Percentiles rank a stretch among this genome's conserved stretches.
Evolutionary conservation across 2,329 filamentous ascomycete genomes (phyloP).

Genomic region (Trichoderma pleuroti): DNA sequence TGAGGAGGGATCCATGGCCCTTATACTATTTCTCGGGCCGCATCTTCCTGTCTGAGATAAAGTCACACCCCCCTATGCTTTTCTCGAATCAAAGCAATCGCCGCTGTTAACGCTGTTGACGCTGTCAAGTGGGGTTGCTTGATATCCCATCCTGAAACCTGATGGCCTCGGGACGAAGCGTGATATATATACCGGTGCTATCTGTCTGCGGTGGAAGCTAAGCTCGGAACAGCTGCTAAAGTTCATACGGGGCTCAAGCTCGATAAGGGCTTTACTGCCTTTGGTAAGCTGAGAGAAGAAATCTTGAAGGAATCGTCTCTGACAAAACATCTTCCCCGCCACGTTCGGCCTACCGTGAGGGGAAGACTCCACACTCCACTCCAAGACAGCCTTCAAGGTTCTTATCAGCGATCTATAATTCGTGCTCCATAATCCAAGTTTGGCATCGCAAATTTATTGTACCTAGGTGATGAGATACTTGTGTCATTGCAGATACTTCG

Average conservation of each 20-base stretch:
- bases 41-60: background rate
- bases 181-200: background rate
- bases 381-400: background rate
- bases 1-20: background rate
- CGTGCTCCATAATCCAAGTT: background rate
- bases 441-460: background rate
- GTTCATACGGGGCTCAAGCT: constrained; percentile 3
- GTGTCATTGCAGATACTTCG: background rate
- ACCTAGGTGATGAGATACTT: background rate
- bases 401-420: background rate
- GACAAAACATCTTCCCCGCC: background rate
- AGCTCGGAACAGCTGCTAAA: constrained; percentile 11
- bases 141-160: background rate
- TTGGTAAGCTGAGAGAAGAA: background rate
- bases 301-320: background rate
- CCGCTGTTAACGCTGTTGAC: background rate
- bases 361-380: constrained; percentile 10
- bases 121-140: background rate
- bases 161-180: background rate
- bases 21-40: background rate
- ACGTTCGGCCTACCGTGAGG: background rate
- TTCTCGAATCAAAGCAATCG: background rate
- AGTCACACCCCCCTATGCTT: background rate
- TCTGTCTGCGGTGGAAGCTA: background rate
- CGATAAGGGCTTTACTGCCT: background rate